Evolutionary conservation across 768 basidiomycete species (phyloP).

Genomic region (Suillus subaureus): DNA sequence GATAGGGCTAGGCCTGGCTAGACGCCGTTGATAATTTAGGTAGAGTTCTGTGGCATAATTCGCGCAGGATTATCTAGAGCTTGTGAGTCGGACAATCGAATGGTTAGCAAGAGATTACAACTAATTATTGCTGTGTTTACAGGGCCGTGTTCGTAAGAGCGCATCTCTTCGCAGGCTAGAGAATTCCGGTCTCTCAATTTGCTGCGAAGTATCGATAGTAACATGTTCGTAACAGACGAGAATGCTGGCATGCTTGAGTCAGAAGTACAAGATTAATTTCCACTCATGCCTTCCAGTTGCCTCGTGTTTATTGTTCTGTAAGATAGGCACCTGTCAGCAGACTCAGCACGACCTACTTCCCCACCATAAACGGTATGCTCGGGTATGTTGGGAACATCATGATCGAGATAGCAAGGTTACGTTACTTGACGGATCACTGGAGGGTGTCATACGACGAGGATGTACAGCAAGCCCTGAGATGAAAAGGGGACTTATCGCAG

Average conservation of each 20-base stretch:
- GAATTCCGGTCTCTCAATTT: neutral
- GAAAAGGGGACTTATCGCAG: neutral
- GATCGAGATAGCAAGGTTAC: neutral
- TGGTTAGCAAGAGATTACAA: neutral
- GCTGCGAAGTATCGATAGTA: neutral
- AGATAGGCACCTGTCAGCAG: neutral
- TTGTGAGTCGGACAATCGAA: neutral
- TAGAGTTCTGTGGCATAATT: neutral
- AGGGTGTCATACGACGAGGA: neutral
- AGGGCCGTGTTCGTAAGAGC: neutral
- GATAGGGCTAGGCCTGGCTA: neutral
- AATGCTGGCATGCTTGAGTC: neutral
- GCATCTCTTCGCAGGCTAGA: neutral
- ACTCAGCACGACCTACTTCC: neutral
- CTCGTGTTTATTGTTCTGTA: constrained; percentile 3
- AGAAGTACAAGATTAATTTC: neutral
- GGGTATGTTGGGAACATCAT: neutral
- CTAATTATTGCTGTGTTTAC: neutral
- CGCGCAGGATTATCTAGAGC: neutral
- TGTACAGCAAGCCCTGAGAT: neutral
- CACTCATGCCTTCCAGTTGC: constrained; percentile 4
- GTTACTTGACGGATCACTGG: neutral
- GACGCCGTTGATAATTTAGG: neutral
- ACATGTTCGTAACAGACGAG: neutral
- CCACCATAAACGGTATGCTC: neutral